These are phyloP conservation scores for Gossypium rotundifolium DNA, from an alignment of 345 rosid genomes.

Conservation along the genomic window DNA sequence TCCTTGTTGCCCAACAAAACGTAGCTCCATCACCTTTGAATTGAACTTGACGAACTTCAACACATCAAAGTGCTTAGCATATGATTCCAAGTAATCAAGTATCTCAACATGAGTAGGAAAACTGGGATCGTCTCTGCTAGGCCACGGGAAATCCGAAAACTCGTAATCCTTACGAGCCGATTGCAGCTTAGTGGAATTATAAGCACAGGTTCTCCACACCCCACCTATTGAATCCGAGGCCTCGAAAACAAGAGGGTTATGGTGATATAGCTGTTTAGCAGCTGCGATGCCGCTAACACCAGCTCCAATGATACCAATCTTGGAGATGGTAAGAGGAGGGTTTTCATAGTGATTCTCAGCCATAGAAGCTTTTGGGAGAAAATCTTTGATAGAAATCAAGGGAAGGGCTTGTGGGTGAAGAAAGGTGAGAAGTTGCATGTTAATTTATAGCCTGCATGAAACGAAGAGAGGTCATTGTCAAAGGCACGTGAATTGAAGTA, in stretches of 20 bases:
- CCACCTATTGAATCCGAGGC: slow-evolving; percentile 77
- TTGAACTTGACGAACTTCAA: slow-evolving; percentile 52
- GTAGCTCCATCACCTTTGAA: slow-evolving; percentile 65
- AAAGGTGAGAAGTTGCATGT: neutral
- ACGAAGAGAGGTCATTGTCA: neutral
- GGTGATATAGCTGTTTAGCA: slow-evolving; percentile 59
- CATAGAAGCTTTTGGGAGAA: slow-evolving; percentile 7
- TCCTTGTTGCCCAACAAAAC: slow-evolving; percentile 40
- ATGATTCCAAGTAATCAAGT: slow-evolving; percentile 64
- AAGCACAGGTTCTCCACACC: slow-evolving; percentile 83
- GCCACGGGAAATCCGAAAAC: slow-evolving; percentile 90
- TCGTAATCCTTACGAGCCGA: slow-evolving; percentile 63
- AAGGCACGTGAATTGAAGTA: neutral
- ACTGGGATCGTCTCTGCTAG: slow-evolving; percentile 51
- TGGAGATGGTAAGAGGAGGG: slow-evolving; percentile 29
- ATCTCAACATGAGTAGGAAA: slow-evolving; percentile 63
- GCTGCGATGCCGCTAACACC: slow-evolving; percentile 89
- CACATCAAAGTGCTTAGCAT: slow-evolving; percentile 65
- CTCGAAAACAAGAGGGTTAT: slow-evolving; percentile 69
- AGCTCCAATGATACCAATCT: slow-evolving; percentile 73
- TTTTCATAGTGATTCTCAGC: slow-evolving; percentile 10
- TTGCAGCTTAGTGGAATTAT: slow-evolving; percentile 71
- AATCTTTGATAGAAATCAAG: neutral
- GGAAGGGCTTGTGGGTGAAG: neutral
- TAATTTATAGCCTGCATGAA: slow-evolving; percentile 4